A percentile compares a stretch with the other conserved stretches of the same genome.
Conservation (phyloP, 2,329 filamentous ascomycete species). For the Botrytis pseudocinerea region DNA sequence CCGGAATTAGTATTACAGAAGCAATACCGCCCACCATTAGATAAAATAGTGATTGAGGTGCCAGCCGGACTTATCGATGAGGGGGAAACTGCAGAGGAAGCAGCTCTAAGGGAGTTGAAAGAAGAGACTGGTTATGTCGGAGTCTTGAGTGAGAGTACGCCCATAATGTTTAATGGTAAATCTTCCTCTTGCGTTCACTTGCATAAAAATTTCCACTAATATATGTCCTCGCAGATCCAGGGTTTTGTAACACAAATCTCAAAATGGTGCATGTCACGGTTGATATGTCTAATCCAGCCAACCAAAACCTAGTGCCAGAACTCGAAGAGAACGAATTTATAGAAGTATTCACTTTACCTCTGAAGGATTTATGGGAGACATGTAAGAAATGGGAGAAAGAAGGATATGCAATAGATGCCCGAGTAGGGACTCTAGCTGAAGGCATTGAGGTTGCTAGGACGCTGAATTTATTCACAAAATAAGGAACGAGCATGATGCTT, state of each 20-base stretch:
- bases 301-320: constrained; percentile 49
- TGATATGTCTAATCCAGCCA: constrained; percentile 48
- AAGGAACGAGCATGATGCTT: not conserved
- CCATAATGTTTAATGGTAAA: constrained; percentile 63
- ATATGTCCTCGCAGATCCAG: constrained; percentile 48
- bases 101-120: constrained; percentile 62
- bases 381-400: constrained; percentile 48
- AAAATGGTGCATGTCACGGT: constrained; percentile 54
- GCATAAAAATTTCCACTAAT: not conserved
- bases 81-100: constrained; percentile 60
- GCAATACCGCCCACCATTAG: constrained; percentile 64
- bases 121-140: constrained; percentile 69
- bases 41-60: constrained; percentile 61
- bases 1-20: constrained; percentile 64
- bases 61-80: constrained; percentile 65
- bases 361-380: constrained; percentile 48
- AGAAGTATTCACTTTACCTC: constrained; percentile 51
- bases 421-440: constrained; percentile 44
- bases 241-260: constrained; percentile 67
- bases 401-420: constrained; percentile 45
- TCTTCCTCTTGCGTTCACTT: not conserved
- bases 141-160: constrained; percentile 55
- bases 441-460: constrained; percentile 44
- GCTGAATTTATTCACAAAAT: constrained; percentile 38
- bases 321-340: constrained; percentile 56